phyloP scores from a whole-genome alignment of 1,284 basidiomycete species.

The Apiotrichum sp. region DNA sequence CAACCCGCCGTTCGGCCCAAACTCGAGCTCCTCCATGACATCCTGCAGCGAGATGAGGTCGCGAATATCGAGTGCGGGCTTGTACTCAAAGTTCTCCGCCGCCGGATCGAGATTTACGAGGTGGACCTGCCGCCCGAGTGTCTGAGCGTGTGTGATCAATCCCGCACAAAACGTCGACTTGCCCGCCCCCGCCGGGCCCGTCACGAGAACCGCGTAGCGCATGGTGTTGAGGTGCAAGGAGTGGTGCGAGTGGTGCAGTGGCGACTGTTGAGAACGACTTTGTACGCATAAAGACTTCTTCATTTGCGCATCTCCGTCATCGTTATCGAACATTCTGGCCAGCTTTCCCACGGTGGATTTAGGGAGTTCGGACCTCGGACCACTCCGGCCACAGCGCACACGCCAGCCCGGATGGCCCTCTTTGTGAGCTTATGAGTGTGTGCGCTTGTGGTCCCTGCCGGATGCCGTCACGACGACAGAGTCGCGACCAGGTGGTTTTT shows the following conservation, averaged over 20 bases:
- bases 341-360: too few relatives aligned
- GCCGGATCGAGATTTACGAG: conserved; percentile 98
- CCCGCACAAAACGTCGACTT: conserved; percentile 93
- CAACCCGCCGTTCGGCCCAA: conserved; percentile 95
- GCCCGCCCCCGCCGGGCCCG: conserved; percentile 83
- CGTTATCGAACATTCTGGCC: too few relatives aligned
- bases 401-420: too few relatives aligned
- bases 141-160: conserved; percentile 82
- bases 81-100: conserved; percentile 87
- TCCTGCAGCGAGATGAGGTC: conserved; percentile 90
- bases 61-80: conserved; percentile 88
- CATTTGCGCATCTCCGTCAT: background rate
- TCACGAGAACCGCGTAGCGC: conserved; percentile 78
- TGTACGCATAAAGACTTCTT: background rate
- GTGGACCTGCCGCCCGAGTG: conserved; percentile 77
- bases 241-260: background rate
- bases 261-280: background rate
- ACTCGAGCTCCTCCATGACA: conserved; percentile 91
- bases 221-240: conserved; percentile 48
- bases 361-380: too few relatives aligned
- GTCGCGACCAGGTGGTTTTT: background rate
- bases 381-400: too few relatives aligned
- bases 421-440: too few relatives aligned
- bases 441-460: too few relatives aligned
- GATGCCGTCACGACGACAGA: too few relatives aligned